Evolutionary conservation across 2,329 filamentous ascomycete genomes (phyloP).

Genomic region (Cordyceps farinosa): DNA sequence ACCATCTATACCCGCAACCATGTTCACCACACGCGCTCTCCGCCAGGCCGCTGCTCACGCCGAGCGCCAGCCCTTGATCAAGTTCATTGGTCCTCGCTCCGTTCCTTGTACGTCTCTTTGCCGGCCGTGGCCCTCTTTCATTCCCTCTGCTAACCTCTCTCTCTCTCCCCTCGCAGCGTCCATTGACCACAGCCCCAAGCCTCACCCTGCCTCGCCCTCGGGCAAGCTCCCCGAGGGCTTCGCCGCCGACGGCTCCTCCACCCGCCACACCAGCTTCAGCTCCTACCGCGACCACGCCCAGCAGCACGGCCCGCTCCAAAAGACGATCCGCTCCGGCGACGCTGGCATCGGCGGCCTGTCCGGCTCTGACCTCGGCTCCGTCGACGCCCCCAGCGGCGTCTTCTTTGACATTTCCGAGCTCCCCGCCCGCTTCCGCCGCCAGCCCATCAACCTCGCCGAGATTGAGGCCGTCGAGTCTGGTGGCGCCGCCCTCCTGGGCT

Average conservation of each 20-base stretch:
- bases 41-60: slow-evolving; percentile 57
- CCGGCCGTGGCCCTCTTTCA: not conserved
- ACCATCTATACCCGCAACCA: slow-evolving; percentile 28
- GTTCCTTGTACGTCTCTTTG: slow-evolving; percentile 48
- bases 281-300: slow-evolving; percentile 74
- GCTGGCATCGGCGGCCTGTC: slow-evolving; percentile 56
- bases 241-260: slow-evolving; percentile 32
- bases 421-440: slow-evolving; percentile 75
- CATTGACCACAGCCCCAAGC: slow-evolving; percentile 68
- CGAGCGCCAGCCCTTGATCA: slow-evolving; percentile 59
- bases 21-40: slow-evolving; percentile 55
- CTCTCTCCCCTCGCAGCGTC: slow-evolving; percentile 49
- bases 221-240: slow-evolving; percentile 58
- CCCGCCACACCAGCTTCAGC: slow-evolving; percentile 62
- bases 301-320: slow-evolving; percentile 71
- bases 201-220: slow-evolving; percentile 68
- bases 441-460: slow-evolving; percentile 72
- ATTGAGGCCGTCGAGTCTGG: slow-evolving; percentile 96
- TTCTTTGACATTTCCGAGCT: slow-evolving; percentile 89
- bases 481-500: slow-evolving; percentile 62
- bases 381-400: slow-evolving; percentile 67
- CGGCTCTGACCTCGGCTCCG: slow-evolving; percentile 68
- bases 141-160: slow-evolving; percentile 22
- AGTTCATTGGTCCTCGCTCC: slow-evolving; percentile 58
- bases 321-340: slow-evolving; percentile 43